Conservation (phyloP, 352 stramenopile genomes). For the Thalassiosira gravida region DNA sequence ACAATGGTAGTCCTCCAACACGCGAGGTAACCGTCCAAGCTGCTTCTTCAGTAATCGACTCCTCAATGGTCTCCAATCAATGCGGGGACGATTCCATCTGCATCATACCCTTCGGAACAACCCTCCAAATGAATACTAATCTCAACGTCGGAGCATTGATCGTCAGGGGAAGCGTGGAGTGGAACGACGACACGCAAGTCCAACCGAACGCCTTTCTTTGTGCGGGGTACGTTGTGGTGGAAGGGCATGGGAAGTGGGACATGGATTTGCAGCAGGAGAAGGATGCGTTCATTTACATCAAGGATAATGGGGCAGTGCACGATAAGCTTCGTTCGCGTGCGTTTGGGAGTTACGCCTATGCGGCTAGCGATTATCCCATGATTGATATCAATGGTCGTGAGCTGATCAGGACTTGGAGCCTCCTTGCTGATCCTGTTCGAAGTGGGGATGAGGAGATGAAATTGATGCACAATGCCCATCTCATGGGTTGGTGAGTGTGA, state of each 20-base stretch:
- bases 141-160: conserved; percentile 58
- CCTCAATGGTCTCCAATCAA: conserved; percentile 4
- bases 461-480: conserved; percentile 60
- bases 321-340: conserved; percentile 37
- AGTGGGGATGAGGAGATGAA: conserved; percentile 41
- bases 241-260: conserved; percentile 32
- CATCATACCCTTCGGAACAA: conserved; percentile 32
- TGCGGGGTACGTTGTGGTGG: conserved; percentile 67
- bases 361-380: conserved; percentile 33
- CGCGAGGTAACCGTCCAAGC: not conserved
- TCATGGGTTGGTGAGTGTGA: conserved; percentile 66
- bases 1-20: not conserved
- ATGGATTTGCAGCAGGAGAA: conserved; percentile 51
- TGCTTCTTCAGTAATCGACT: not conserved
- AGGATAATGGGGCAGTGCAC: conserved; percentile 65
- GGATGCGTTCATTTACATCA: conserved; percentile 54
- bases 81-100: conserved; percentile 34
- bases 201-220: conserved; percentile 51
- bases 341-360: conserved; percentile 48
- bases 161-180: conserved; percentile 52
- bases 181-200: conserved; percentile 49
- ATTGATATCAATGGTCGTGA: conserved; percentile 58
- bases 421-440: conserved; percentile 52
- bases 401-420: conserved; percentile 64
- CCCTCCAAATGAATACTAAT: conserved; percentile 15